A percentile compares a stretch with the other conserved stretches of the same genome.
phyloP scores from a whole-genome alignment of 2,329 filamentous ascomycete species.

The Septoria linicola region DNA sequence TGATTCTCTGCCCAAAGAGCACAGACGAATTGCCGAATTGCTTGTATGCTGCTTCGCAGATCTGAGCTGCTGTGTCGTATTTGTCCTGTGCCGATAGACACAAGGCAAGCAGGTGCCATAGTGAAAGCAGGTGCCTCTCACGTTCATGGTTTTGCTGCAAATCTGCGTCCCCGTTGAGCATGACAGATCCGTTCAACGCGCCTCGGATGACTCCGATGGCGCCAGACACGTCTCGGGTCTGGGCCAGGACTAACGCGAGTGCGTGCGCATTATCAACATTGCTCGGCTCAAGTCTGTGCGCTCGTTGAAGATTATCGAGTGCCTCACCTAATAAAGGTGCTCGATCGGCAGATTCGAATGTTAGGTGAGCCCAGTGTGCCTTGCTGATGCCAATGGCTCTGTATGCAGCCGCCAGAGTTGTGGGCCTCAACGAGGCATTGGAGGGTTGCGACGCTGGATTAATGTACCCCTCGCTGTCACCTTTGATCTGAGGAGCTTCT shows the following conservation, averaged over 20 bases:
- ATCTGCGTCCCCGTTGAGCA: constrained; percentile 21
- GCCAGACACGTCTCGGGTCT: constrained; percentile 74
- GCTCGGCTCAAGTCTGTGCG: constrained; percentile 50
- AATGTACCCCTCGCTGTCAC: constrained; percentile 3
- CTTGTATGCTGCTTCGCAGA: constrained; percentile 88
- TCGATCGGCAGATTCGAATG: constrained; percentile 67
- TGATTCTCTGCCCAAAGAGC: constrained; percentile 64
- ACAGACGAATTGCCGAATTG: constrained; percentile 73
- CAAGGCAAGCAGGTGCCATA: constrained; percentile 89
- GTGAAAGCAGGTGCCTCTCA: constrained; percentile 67
- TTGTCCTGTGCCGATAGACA: constrained; percentile 84
- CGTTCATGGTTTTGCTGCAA: constrained; percentile 34
- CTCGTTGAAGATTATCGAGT: constrained; percentile 68
- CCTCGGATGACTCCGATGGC: constrained; percentile 81
- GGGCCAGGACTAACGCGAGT: constrained; percentile 79
- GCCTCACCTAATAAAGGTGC: constrained; percentile 75
- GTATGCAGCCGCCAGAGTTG: constrained; percentile 69
- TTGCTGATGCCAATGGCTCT: constrained; percentile 82
- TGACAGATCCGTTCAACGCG: constrained; percentile 54
- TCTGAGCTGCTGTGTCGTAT: constrained; percentile 72
- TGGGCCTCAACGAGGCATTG: constrained; percentile 53
- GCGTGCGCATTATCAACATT: constrained; percentile 71
- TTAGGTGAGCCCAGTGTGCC: constrained; percentile 82
- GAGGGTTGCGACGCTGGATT: constrained; percentile 33
- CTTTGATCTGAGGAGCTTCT: constrained; percentile 14